Evolutionary conservation across 2,329 filamentous ascomycete genomes (phyloP).

Genomic region (Polytolypa hystricis): DNA sequence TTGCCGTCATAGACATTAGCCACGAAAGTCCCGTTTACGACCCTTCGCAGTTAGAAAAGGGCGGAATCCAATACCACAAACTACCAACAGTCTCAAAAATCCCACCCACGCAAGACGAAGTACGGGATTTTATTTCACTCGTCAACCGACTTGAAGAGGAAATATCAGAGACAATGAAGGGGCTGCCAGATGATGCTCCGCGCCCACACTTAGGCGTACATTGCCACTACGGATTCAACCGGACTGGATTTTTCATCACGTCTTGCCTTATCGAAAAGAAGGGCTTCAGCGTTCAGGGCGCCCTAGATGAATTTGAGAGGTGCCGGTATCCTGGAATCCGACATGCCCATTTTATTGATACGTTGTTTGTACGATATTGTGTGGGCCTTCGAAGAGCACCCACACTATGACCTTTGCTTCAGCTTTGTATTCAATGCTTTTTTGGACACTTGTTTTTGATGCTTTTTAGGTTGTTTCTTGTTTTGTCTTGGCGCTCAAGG

Average conservation of each 20-base stretch:
- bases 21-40: slow-evolving; percentile 88
- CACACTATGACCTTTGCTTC: slow-evolving; percentile 1
- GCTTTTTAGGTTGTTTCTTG: too few species aligned
- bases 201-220: slow-evolving; percentile 64
- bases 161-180: slow-evolving; percentile 39
- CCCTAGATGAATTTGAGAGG: slow-evolving; percentile 65
- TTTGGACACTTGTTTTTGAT: too few species aligned
- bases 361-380: slow-evolving; percentile 67
- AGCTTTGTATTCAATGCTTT: neutral
- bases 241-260: slow-evolving; percentile 82
- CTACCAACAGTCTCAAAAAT: slow-evolving; percentile 88
- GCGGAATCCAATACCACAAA: slow-evolving; percentile 65
- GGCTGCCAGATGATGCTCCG: slow-evolving; percentile 14
- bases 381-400: slow-evolving; percentile 31
- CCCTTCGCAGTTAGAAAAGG: slow-evolving; percentile 55
- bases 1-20: slow-evolving; percentile 78
- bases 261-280: slow-evolving; percentile 81
- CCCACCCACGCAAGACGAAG: slow-evolving; percentile 57
- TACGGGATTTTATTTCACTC: slow-evolving; percentile 47
- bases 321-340: slow-evolving; percentile 72
- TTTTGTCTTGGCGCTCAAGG: too few species aligned
- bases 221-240: slow-evolving; percentile 93
- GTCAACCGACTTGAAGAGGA: slow-evolving; percentile 50
- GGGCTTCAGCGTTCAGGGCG: slow-evolving; percentile 59
- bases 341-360: slow-evolving; percentile 80